phyloP scores from a whole-genome alignment of 2,329 filamentous ascomycete genomes.

The Botrytis tulipae region DNA sequence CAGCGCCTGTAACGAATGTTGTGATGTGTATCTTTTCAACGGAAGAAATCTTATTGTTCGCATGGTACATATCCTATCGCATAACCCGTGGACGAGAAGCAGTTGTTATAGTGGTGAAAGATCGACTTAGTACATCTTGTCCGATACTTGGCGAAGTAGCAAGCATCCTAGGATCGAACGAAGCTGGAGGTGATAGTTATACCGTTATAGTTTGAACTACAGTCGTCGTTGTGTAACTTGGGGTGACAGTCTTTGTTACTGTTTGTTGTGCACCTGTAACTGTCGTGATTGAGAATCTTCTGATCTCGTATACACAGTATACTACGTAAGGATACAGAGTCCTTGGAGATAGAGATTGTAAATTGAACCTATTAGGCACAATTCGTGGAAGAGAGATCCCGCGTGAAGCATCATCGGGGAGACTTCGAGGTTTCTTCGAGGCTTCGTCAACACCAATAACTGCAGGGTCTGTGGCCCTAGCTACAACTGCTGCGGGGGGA shows the following conservation, averaged over 20 bases:
- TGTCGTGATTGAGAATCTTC: not conserved
- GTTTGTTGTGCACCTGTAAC: not conserved
- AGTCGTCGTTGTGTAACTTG: not conserved
- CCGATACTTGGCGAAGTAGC: not conserved
- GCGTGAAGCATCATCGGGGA: not conserved
- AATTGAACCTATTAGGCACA: not conserved
- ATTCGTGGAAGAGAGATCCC: not conserved
- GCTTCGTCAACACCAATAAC: not conserved
- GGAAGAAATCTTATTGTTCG: not conserved
- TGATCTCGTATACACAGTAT: not conserved
- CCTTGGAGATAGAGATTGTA: not conserved
- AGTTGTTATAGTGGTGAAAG: not conserved
- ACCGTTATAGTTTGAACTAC: not conserved
- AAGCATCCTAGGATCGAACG: not conserved
- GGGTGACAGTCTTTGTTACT: not conserved
- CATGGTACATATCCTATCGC: not conserved
- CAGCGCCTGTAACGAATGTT: not conserved
- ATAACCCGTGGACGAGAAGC: not conserved
- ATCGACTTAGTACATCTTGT: not conserved
- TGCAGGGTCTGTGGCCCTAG: not conserved
- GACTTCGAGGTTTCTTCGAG: not conserved
- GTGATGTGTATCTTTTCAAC: not conserved
- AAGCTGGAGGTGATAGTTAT: not conserved
- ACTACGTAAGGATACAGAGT: not conserved
- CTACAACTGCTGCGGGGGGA: fast-evolving